Conservation (phyloP, 257 asterid genomes). For the Datura wrightii region DNA sequence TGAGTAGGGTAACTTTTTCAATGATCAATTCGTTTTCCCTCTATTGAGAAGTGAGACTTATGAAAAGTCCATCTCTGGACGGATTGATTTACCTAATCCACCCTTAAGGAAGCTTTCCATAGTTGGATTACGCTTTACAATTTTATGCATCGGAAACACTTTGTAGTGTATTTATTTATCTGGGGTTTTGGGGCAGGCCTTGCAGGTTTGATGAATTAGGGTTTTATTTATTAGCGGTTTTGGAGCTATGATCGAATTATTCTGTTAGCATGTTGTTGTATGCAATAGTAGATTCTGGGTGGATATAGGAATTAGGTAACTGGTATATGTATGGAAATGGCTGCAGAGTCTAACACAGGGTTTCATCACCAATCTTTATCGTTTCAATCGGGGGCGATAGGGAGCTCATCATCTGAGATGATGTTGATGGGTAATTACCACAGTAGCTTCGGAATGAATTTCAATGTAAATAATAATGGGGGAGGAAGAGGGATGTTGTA, state of each 20-base stretch:
- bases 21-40: not conserved
- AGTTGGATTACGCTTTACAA: not conserved
- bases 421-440: conserved; percentile 55
- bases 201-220: conserved; percentile 14
- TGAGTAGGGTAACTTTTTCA: not conserved
- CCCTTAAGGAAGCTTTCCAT: not conserved
- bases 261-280: conserved; percentile 10
- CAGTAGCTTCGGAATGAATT: conserved; percentile 42
- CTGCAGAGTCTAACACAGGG: conserved; percentile 65
- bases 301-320: not conserved
- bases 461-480: conserved; percentile 41
- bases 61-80: not conserved
- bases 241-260: conserved; percentile 1
- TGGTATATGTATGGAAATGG: conserved; percentile 48
- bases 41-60: not conserved
- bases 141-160: not conserved
- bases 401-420: conserved; percentile 45
- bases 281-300: not conserved
- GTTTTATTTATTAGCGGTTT: not conserved
- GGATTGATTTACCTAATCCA: not conserved
- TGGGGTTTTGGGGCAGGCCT: not conserved
- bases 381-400: conserved; percentile 47
- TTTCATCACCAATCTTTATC: conserved; percentile 52
- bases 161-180: not conserved
- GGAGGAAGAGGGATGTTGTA: conserved; percentile 53